These are phyloP conservation scores for Chlamydomonas incerta DNA, from an alignment of 139 green algal genomes.

Conservation along the genomic window DNA sequence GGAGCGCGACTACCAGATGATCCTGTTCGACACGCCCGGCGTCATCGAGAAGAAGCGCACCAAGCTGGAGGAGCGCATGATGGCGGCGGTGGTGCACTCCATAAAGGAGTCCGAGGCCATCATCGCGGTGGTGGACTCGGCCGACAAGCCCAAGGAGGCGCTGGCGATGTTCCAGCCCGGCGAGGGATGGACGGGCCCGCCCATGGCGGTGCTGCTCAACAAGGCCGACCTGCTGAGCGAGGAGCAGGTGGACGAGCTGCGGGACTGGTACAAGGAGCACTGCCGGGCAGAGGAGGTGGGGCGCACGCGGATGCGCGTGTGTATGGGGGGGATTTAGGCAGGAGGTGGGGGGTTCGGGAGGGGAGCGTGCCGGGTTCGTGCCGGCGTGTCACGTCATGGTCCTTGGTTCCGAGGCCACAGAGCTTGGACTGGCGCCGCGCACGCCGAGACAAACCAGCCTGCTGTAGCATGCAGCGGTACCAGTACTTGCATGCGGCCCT, in stretches of 20 bases:
- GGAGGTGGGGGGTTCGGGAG: not conserved
- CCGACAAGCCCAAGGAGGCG: conserved; percentile 59
- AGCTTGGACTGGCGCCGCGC: too few species aligned
- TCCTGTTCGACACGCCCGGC: conserved; percentile 96
- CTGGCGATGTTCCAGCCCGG: conserved; percentile 84
- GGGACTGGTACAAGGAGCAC: conserved; percentile 64
- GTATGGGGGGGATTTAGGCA: too few species aligned
- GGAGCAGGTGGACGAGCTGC: conserved; percentile 58
- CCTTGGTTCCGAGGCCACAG: not conserved
- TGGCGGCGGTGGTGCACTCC: conserved; percentile 82
- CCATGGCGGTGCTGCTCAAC: conserved; percentile 88
- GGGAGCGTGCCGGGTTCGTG: not conserved
- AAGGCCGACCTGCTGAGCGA: conserved; percentile 78
- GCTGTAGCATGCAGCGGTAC: too few species aligned
- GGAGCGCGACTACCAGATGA: conserved; percentile 79
- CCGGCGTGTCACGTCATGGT: not conserved
- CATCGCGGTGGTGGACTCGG: conserved; percentile 65
- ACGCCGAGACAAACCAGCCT: too few species aligned
- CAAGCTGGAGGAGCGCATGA: conserved; percentile 95
- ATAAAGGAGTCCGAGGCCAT: conserved; percentile 81
- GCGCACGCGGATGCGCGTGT: too few species aligned
- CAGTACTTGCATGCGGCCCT: too few species aligned
- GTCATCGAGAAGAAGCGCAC: conserved; percentile 82
- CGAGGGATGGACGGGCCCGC: conserved; percentile 65
- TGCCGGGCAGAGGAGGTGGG: conserved; percentile 55